Base-by-base conservation (phyloP, 257 asterid species). In the Nicotiana noctiflora region DNA sequence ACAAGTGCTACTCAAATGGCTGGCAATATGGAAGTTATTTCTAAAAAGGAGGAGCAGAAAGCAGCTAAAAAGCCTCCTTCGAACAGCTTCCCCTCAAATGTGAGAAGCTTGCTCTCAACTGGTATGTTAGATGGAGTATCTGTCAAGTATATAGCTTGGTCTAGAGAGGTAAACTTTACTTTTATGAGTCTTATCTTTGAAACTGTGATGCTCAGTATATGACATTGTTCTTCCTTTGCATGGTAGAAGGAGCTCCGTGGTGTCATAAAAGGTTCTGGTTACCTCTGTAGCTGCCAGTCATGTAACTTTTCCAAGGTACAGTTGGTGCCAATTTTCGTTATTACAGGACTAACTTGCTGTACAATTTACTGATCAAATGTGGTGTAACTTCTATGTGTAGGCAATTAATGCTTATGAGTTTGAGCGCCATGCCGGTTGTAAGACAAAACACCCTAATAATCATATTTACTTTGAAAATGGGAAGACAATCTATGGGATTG, bases 401-500 rank as follows among this genome's bases (percentile, higher is more conserved):
- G 86, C 75, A 34, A 72, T 85, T 81, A 85, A 83, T 81, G 88
- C 88, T 25, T 85, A 85, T 25, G 88, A 85, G 81, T 85, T 85
- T 81, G 88, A 85, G 84, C 86, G 83, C 52, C 88, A 85, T 80
- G 86, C 88, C 83, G 84, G 86, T 68, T 83, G 84, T 66, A 85
- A 85, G 49, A 85, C 88, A 70, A 85, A 82, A 82, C 88, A 85
- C 68, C 88, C 86, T 25, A 85, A 82, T 75, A 82, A 82, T 80
- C 88, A 85, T 81, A 85, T 85, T 55, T 82, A 82, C 82, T 82
- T 85, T n/a, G 86, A 85, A 79, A 85, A 85, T 70, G 86, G 88
- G 74, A 85, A 85, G 81, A 85, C 88, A 14, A 77, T 85, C 32
- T 83, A 83, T 44, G 88, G 86, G 32, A 84, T 83, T 75, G 86